Evolutionary conservation across 768 basidiomycete genomes (phyloP).

Genomic region (Phlebiopsis gigantea): DNA sequence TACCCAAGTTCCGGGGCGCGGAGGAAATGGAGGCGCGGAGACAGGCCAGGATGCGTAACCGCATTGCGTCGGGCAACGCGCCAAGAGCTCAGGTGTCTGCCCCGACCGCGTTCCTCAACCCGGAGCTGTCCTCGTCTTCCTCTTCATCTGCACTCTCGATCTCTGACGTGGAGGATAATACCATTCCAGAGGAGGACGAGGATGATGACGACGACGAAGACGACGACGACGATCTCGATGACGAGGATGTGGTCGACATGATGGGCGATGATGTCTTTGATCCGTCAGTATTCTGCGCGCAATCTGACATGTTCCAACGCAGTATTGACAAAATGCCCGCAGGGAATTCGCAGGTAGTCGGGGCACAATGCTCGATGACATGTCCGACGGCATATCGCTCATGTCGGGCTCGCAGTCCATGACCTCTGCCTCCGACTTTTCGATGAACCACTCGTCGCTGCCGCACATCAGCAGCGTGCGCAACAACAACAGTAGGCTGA

Average conservation of each 20-base stretch:
- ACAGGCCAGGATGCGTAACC: constrained; percentile 59
- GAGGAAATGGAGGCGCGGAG: constrained; percentile 84
- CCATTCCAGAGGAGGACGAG: constrained; percentile 31
- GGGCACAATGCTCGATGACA: constrained; percentile 43
- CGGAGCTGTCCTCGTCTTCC: constrained; percentile 45
- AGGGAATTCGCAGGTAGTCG: constrained; percentile 66
- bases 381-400: constrained; percentile 56
- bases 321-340: not conserved
- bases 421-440: constrained; percentile 51
- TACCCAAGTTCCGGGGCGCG: constrained; percentile 76
- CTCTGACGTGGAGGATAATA: constrained; percentile 26
- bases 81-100: constrained; percentile 28
- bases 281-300: constrained; percentile 38
- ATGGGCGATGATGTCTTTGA: constrained; percentile 66
- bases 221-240: constrained; percentile 39
- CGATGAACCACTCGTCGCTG: constrained; percentile 44
- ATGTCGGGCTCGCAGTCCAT: constrained; percentile 46
- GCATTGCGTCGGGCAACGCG: constrained; percentile 35
- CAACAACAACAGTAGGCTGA: constrained; percentile 19
- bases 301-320: not conserved
- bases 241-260: constrained; percentile 39
- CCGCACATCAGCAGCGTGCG: constrained; percentile 35
- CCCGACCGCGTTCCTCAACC: constrained; percentile 39
- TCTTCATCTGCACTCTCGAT: constrained; percentile 18
- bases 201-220: constrained; percentile 27